Evolutionary conservation across 371 early-diverging fungal species (phyloP), one percentile per base, ranked within the genome.

Genomic region (Rhizopus arrhizus): DNA sequence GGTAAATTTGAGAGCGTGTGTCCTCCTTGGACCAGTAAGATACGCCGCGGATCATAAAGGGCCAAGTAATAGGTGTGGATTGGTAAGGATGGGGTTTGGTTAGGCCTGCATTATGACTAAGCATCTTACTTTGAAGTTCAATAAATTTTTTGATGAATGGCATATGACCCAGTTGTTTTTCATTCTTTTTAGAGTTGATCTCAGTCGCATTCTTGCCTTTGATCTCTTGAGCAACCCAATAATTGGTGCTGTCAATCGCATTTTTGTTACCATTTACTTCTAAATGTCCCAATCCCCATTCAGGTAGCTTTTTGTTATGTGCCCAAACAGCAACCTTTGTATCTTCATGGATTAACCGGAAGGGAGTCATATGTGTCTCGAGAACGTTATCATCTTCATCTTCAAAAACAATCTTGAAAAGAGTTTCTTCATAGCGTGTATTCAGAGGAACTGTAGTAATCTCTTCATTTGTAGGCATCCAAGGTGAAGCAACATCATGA

Each of bases 221-320:
- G 49, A 93, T 84, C 28, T 82, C 81, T 46, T 84, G 69, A 3
- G 87, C 86, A 28, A 80, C 71, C 99, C 99, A 99, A 45, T 83
- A 66, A 61, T 90, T 94, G 48, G 81, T 69, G 36, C 82, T 78
- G 7, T 91, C 92, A 2, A 74, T 58, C n/a, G 85, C 67, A 32
- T 93, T 92, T 75, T 96, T 94, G 73, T 94, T 94, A 22, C 99
- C 99, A 70, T 97, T 95, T 56, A 99, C 87, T 70, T 99, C 99
- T 53, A 94, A 89, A 71, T 97, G 97, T 6, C 77, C 82, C 68
- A 91, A 89, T 4, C 92, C 99, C 99, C 99, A 99, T 0, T 90
- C 92, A 1, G 99, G 99, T 38, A 96, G 81, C 58, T 81, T 80
- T 46, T 85, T 75, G 7, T 66, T 54, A 58, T 91, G 92, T 2